phyloP scores from a whole-genome alignment of 768 basidiomycete species.

The Suillus decipiens region DNA sequence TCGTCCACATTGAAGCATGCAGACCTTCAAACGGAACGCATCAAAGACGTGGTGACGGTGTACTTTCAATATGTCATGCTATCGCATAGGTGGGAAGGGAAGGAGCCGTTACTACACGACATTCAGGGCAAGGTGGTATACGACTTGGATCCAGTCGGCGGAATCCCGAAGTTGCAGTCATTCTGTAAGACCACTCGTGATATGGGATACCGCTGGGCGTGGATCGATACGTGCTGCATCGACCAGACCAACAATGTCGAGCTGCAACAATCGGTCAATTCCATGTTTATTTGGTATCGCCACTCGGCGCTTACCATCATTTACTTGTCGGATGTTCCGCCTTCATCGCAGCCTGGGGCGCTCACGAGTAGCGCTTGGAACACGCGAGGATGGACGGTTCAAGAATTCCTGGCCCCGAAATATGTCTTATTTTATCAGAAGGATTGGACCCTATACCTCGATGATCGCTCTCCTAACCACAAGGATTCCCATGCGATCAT shows the following conservation, averaged over 20 bases:
- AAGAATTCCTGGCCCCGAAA: not conserved
- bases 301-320: not conserved
- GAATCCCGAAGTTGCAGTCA: not conserved
- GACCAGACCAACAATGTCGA: not conserved
- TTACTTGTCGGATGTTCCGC: not conserved
- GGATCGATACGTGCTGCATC: not conserved
- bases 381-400: not conserved
- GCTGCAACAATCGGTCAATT: not conserved
- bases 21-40: not conserved
- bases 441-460: not conserved
- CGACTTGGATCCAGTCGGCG: not conserved
- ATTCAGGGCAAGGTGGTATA: not conserved
- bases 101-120: not conserved
- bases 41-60: not conserved
- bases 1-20: not conserved
- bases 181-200: not conserved
- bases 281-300: not conserved
- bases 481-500: not conserved
- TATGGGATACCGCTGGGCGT: not conserved
- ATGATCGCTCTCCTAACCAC: not conserved
- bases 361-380: not conserved
- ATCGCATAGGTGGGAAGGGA: not conserved
- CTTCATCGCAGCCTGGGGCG: not conserved
- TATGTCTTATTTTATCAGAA: not conserved
- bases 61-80: not conserved